These are phyloP conservation scores for Earliella scabrosa DNA, from an alignment of 1,284 basidiomycete species.

Conservation along the genomic window DNA sequence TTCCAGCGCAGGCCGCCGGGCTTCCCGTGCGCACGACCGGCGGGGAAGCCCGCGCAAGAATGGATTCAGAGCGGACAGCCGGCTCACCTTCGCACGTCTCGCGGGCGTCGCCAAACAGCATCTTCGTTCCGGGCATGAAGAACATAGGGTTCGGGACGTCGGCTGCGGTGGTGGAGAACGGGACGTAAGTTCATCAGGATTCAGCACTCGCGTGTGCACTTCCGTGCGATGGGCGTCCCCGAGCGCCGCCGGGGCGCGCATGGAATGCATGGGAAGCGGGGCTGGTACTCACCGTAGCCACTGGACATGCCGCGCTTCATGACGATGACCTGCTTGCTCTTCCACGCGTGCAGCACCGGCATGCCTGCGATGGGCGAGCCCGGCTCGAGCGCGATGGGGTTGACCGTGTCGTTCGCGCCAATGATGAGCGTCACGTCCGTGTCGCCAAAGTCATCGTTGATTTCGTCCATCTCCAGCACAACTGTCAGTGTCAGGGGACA, in stretches of 20 bases:
- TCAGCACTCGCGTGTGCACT: too few species aligned
- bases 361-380: conserved; percentile 87
- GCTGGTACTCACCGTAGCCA: conserved; percentile 66
- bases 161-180: conserved; percentile 45
- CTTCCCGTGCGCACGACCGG: background rate
- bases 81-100: conserved; percentile 79
- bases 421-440: conserved; percentile 86
- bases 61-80: background rate
- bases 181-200: conserved; percentile 1
- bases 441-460: conserved; percentile 86
- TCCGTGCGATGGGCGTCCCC: background rate
- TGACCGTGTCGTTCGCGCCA: conserved; percentile 90
- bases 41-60: background rate
- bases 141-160: conserved; percentile 91
- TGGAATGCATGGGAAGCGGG: conserved; percentile 1
- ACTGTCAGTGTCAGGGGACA: conserved; percentile 46
- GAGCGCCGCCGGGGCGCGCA: background rate
- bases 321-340: conserved; percentile 87
- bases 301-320: conserved; percentile 90
- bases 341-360: conserved; percentile 89
- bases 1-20: background rate
- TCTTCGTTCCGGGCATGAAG: conserved; percentile 86
- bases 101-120: conserved; percentile 90
- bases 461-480: conserved; percentile 90
- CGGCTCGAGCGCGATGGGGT: conserved; percentile 86